Percentiles rank a stretch among this genome's conserved stretches.
phyloP scores from a whole-genome alignment of 148 eudicot species.

The Polygonum aviculare region DNA sequence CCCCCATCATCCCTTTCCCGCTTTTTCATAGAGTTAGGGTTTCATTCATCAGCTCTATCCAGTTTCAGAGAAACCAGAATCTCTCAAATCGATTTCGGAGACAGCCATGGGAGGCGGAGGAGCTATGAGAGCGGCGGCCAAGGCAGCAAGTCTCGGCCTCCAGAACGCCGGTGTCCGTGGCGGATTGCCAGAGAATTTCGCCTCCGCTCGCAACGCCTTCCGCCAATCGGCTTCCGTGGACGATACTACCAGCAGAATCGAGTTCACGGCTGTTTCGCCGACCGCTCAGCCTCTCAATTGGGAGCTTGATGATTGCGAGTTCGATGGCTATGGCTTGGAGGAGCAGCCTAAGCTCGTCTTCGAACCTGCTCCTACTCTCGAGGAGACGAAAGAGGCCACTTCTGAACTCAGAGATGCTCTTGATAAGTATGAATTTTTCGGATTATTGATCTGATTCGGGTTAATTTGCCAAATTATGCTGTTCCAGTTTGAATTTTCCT shows the following conservation, averaged over 20 bases:
- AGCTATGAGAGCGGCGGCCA: slow-evolving; percentile 67
- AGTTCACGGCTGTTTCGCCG: slow-evolving; percentile 10
- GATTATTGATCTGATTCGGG: too few species aligned
- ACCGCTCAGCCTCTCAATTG: slow-evolving; percentile 25
- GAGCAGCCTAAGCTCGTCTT: slow-evolving; percentile 58
- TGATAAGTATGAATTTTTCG: slow-evolving; percentile 3
- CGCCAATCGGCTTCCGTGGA: slow-evolving; percentile 18
- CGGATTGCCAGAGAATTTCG: slow-evolving; percentile 21
- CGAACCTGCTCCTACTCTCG: slow-evolving; percentile 44
- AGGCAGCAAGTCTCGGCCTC: slow-evolving; percentile 45
- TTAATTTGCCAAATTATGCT: too few species aligned
- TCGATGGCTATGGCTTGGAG: slow-evolving; percentile 32
- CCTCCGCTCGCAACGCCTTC: slow-evolving; percentile 22
- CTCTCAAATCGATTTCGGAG: neutral
- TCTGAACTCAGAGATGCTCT: slow-evolving; percentile 52
- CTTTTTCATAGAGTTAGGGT: too few species aligned
- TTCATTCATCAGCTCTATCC: too few species aligned
- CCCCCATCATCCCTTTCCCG: too few species aligned
- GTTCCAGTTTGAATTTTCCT: too few species aligned
- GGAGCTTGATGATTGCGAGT: slow-evolving; percentile 69
- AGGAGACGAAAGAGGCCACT: slow-evolving; percentile 72
- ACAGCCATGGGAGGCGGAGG: slow-evolving; percentile 79
- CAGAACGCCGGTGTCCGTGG: slow-evolving; percentile 25
- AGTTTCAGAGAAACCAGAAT: too few species aligned
- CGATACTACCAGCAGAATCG: slow-evolving; percentile 7